Percentiles rank a stretch among this genome's conserved stretches.
These are phyloP conservation scores for Guadua angustifolia DNA, from an alignment of 176 grass and related monocot species.

Conservation along the genomic window DNA sequence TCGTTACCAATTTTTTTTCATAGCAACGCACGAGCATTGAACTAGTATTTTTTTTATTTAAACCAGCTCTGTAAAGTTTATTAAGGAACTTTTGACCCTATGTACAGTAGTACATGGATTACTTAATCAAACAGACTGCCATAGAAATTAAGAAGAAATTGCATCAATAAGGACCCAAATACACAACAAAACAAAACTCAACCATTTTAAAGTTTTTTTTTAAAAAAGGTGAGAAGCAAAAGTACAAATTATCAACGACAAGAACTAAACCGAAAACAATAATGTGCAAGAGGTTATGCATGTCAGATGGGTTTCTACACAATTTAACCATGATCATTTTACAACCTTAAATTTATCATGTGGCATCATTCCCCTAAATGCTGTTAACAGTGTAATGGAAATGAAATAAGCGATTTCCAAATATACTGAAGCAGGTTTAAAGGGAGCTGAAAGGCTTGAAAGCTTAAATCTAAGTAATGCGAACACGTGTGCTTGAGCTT, in stretches of 20 bases:
- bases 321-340: conserved; percentile 7
- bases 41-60: not conserved
- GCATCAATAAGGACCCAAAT: conserved; percentile 7
- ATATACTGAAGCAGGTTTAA: not conserved
- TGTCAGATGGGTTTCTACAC: not conserved
- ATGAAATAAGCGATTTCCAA: not conserved
- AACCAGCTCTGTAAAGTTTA: conserved; percentile 6
- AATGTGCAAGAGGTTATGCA: not conserved
- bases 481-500: not conserved
- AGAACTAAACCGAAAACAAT: conserved; percentile 14
- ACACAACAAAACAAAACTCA: not conserved
- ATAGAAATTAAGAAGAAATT: not conserved
- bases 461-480: not conserved
- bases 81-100: not conserved
- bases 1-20: too few species aligned
- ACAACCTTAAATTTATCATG: conserved; percentile 6
- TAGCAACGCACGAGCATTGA: too few species aligned
- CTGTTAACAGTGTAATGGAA: conserved; percentile 14
- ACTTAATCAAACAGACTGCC: not conserved
- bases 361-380: not conserved
- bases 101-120: not conserved
- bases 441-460: not conserved
- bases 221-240: not conserved
- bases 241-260: conserved; percentile 17
- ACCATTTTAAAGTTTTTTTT: not conserved